Conservation (phyloP, 2,329 filamentous ascomycete species). For the Fusarium anguioides region DNA sequence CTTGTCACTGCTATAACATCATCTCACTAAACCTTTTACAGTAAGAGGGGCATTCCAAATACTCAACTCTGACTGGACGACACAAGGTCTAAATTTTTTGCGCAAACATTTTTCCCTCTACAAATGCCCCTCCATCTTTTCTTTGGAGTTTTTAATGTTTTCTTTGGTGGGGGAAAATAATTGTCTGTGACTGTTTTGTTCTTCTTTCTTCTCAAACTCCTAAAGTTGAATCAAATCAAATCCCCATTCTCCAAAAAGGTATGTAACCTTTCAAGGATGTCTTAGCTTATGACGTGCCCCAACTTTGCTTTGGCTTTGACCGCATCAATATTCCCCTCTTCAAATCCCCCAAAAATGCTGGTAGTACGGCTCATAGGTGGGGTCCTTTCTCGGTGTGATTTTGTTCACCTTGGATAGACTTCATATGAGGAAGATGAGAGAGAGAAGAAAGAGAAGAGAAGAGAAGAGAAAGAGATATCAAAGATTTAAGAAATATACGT, state of each 20-base stretch:
- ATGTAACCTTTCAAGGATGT: conserved; percentile 9
- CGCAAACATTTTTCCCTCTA: conserved; percentile 38
- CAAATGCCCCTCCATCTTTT: conserved; percentile 41
- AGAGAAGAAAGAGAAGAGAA: conserved; percentile 1
- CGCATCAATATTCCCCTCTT: conserved; percentile 11
- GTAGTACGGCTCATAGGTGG: conserved; percentile 37
- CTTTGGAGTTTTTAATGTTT: conserved; percentile 28
- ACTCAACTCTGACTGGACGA: conserved; percentile 32
- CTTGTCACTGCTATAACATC: background rate
- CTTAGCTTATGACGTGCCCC: conserved; percentile 19
- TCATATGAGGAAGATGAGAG: background rate
- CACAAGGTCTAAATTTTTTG: conserved; percentile 38
- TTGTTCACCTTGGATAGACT: conserved; percentile 19
- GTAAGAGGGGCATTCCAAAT: conserved; percentile 49
- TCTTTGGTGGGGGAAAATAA: conserved; percentile 32
- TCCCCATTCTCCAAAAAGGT: conserved; percentile 19
- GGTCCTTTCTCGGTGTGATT: conserved; percentile 30
- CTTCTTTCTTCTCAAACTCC: conserved; percentile 28
- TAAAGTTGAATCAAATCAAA: conserved; percentile 30
- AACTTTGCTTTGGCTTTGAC: conserved; percentile 21
- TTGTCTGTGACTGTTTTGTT: conserved; percentile 23
- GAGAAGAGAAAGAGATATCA: conserved; percentile 2
- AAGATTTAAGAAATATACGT: conserved; percentile 15
- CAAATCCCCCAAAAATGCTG: conserved; percentile 13
- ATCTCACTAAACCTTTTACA: conserved; percentile 42